Conservation (phyloP, 257 asterid species). For the Craterostigma plantagineum region DNA sequence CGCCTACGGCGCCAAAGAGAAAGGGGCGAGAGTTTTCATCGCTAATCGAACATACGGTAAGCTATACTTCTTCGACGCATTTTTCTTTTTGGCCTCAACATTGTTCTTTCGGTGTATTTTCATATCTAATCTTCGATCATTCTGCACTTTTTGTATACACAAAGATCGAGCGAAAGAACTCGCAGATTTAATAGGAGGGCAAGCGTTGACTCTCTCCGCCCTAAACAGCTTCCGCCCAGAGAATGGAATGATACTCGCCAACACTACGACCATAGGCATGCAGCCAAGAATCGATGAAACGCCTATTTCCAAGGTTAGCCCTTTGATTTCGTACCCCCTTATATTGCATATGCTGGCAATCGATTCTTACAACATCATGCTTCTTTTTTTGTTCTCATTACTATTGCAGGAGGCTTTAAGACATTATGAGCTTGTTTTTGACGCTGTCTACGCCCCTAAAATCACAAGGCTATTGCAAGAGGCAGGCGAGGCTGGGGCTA, state of each 20-base stretch:
- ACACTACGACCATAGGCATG: slow-evolving; percentile 96
- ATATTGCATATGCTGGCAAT: too few species aligned
- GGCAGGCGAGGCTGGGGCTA: slow-evolving; percentile 65
- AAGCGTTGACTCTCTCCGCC: slow-evolving; percentile 64
- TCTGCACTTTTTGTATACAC: background rate
- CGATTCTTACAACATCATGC: background rate
- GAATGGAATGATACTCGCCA: slow-evolving; percentile 83
- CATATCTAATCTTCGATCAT: background rate
- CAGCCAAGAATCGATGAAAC: slow-evolving; percentile 85
- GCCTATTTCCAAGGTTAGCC: slow-evolving; percentile 66
- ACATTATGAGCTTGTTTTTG: slow-evolving; percentile 66
- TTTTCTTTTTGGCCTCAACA: too few species aligned
- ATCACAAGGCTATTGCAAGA: slow-evolving; percentile 64
- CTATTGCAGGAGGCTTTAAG: slow-evolving; percentile 55
- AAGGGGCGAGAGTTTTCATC: slow-evolving; percentile 84
- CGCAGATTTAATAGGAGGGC: slow-evolving; percentile 63
- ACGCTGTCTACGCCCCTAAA: slow-evolving; percentile 85
- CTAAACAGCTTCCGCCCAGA: slow-evolving; percentile 65
- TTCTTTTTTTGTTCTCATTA: background rate
- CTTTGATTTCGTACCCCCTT: too few species aligned
- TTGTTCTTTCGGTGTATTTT: too few species aligned
- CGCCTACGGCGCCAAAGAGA: slow-evolving; percentile 90
- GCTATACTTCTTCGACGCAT: too few species aligned
- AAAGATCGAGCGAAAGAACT: slow-evolving; percentile 77
- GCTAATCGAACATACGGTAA: slow-evolving; percentile 91